These are phyloP conservation scores for Fusarium devonianum DNA, from an alignment of 2,329 filamentous ascomycete species.

Conservation along the genomic window DNA sequence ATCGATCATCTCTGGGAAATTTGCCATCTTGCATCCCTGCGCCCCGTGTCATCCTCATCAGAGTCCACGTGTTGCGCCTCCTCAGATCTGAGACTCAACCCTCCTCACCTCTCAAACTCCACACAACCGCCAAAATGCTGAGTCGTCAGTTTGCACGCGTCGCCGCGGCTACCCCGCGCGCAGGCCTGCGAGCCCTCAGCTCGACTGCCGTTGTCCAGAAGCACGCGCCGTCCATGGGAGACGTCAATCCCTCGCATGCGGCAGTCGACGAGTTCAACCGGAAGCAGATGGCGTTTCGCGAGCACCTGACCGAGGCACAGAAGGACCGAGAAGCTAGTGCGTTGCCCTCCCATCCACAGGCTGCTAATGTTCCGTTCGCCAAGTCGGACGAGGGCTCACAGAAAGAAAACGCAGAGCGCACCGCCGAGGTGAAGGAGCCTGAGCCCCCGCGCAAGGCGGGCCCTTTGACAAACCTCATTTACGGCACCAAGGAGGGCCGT, in stretches of 20 bases:
- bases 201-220: constrained; percentile 55
- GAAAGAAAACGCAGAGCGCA: constrained; percentile 47
- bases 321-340: constrained; percentile 88
- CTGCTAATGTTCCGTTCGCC: constrained; percentile 54
- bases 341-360: constrained; percentile 53
- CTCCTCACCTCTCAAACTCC: constrained; percentile 36
- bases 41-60: constrained; percentile 28
- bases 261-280: constrained; percentile 78
- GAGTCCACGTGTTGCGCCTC: constrained; percentile 30
- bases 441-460: constrained; percentile 71
- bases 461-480: constrained; percentile 86
- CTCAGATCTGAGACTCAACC: constrained; percentile 16
- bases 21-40: constrained; percentile 18
- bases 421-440: constrained; percentile 63
- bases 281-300: constrained; percentile 86
- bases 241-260: constrained; percentile 73
- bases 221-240: constrained; percentile 79
- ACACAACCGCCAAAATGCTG: constrained; percentile 54
- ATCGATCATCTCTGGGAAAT: constrained; percentile 27
- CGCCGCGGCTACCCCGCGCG: constrained; percentile 54
- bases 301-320: constrained; percentile 77
- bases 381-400: constrained; percentile 50
- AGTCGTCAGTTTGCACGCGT: constrained; percentile 58
- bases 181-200: constrained; percentile 63
- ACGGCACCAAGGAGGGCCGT: constrained; percentile 93